Percentiles rank a stretch among this genome's conserved stretches.
These are phyloP conservation scores for Phytophthora vignae DNA, from an alignment of 352 stramenopile genomes.

Conservation along the genomic window DNA sequence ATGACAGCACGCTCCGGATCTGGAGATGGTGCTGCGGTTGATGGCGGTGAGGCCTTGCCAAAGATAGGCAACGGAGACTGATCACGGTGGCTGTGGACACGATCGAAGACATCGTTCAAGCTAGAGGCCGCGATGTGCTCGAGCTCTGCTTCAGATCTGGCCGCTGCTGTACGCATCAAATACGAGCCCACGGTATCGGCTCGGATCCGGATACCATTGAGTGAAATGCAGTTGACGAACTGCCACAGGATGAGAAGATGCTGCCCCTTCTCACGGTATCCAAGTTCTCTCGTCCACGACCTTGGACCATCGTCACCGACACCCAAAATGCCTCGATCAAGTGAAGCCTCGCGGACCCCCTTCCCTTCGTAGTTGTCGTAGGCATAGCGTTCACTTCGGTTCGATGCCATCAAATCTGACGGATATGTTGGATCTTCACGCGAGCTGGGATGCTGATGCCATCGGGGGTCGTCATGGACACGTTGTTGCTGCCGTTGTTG, in stretches of 20 bases:
- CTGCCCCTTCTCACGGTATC: neutral
- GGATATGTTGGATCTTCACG: no score
- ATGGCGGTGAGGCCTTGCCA: neutral
- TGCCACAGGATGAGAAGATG: constrained; percentile 1
- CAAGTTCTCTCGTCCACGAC: neutral
- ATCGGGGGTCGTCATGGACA: no score
- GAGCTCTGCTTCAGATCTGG: neutral
- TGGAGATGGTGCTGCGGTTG: neutral
- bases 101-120: neutral
- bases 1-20: neutral
- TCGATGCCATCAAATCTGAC: no score
- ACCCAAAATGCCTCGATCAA: neutral
- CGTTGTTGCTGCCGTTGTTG: neutral
- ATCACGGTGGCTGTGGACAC: neutral
- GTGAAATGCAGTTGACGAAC: neutral
- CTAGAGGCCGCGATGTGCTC: neutral
- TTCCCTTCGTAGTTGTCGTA: no score
- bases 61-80: neutral
- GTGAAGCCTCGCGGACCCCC: neutral
- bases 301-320: neutral
- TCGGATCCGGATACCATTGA: neutral
- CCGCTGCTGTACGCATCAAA: neutral
- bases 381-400: no score
- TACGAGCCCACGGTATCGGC: neutral
- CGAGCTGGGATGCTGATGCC: no score